A percentile compares a stretch with the other conserved stretches of the same genome.
These are phyloP conservation scores for Talaromyces albobiverticillius DNA, from an alignment of 2,329 filamentous ascomycete genomes.

Conservation along the genomic window DNA sequence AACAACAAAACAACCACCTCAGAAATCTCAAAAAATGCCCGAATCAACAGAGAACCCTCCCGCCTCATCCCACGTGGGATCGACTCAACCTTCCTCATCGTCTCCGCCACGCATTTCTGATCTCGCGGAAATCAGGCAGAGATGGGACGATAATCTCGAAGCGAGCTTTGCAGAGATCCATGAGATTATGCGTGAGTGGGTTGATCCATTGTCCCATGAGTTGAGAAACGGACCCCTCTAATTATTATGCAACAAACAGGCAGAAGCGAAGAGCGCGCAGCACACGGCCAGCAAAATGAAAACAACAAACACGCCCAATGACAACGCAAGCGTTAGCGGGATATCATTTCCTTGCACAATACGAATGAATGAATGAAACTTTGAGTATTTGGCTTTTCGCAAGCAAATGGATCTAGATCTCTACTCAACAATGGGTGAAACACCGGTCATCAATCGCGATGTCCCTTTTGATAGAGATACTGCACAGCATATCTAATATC, in stretches of 20 bases:
- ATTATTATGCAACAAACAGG: not conserved
- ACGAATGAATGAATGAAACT: too few species aligned
- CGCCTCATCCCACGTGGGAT: not conserved
- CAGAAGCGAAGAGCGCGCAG: not conserved
- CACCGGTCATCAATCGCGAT: not conserved
- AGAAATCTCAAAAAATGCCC: conserved; percentile 4
- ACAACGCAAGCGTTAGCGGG: too few species aligned
- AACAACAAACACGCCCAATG: not conserved
- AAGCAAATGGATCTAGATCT: not conserved
- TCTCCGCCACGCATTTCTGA: conserved; percentile 3
- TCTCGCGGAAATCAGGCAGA: conserved; percentile 5
- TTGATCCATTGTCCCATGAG: not conserved
- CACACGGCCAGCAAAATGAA: not conserved
- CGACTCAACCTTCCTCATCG: conserved; percentile 1
- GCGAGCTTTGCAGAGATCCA: conserved; percentile 2
- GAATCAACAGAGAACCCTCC: conserved; percentile 2
- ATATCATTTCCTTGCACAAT: too few species aligned
- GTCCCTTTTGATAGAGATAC: not conserved
- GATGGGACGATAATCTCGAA: conserved; percentile 6
- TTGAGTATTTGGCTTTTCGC: not conserved
- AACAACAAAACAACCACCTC: not conserved
- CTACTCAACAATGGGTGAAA: not conserved
- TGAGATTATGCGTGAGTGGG: conserved; percentile 7
- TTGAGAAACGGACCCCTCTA: not conserved
- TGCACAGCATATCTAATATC: not conserved